Evolutionary conservation across 2,329 filamentous ascomycete species (phyloP).

Genomic region (Chaetomium globosum): DNA sequence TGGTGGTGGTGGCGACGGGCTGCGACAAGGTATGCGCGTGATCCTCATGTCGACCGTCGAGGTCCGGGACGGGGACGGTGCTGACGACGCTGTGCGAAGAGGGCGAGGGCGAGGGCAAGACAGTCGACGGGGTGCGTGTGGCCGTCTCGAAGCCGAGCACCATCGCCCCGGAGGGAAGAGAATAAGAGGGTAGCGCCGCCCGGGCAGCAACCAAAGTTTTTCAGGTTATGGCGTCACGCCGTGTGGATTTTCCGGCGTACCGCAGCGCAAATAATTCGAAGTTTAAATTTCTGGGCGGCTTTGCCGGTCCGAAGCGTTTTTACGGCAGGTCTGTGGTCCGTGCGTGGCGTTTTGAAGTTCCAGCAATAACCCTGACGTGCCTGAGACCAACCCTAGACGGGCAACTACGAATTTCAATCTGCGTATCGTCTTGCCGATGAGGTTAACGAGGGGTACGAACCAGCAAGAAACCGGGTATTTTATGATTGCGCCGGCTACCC

Average conservation of each 20-base stretch:
- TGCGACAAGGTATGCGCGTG: conserved; percentile 33
- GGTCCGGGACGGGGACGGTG: conserved; percentile 16
- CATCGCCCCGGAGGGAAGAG: conserved; percentile 33
- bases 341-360: background rate
- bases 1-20: conserved; percentile 18
- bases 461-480: no score
- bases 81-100: conserved; percentile 5
- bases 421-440: no score
- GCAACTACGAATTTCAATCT: no score
- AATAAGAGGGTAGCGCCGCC: conserved; percentile 30
- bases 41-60: conserved; percentile 35
- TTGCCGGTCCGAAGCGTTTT: conserved; percentile 22
- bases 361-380: conserved; percentile 13
- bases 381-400: no score
- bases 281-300: conserved; percentile 31
- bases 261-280: conserved; percentile 25
- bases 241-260: conserved; percentile 9
- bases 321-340: conserved; percentile 25
- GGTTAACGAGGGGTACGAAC: no score
- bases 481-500: background rate
- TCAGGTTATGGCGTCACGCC: conserved; percentile 24
- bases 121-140: conserved; percentile 28
- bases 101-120: conserved; percentile 27
- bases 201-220: conserved; percentile 29
- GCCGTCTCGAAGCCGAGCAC: conserved; percentile 35